Evolutionary conservation across 2,329 filamentous ascomycete species (phyloP), one percentile per base, ranked within the genome.

Genomic region (Drechmeria coniospora): DNA sequence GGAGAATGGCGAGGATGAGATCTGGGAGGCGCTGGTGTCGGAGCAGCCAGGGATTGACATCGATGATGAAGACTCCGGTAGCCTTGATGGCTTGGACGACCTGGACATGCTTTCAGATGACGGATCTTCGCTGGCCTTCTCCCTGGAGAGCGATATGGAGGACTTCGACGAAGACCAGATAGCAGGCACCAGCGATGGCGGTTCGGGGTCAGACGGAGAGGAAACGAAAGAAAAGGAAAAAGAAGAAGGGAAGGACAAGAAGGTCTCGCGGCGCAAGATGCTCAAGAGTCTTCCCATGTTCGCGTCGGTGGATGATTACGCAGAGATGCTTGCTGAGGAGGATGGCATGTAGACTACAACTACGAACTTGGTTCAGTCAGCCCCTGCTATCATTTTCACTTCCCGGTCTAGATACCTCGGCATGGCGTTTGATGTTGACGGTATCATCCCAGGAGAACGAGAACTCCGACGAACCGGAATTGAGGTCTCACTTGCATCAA

Each of bases 241-340:
- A 60, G 59, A 77, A 65, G 63, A 81, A 72, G 60, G 43, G 15
- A 32, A 34, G 28, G 42, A 39, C 25, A 41, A 34, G 52, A 57
- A 36, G 29, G 53, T 51, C 26, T 57, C 71, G 49, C 81, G 79
- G 58, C 76, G 69, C 58, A 83, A 77, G 65, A 82, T 82, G 59
- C 63, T 95, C 52, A 93, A 84, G 67, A 73, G 74, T 37, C 61
- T 98, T 41, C 90, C 90, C 6, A 92, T 74, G 20, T 98, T 98
- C 59, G 90, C 92, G 13, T 92, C 82, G 18, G 79, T 68, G 18
- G 90, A 95, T 30, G 90, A 95, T 50, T 98, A 95, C 53, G 87
- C 84, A 11, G 79, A 79, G 43, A 65, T 93, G 57, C 55, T 93
- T 49, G 80, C 65, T 37, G 81, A 90, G 28, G 73, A 74, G 36